Base-by-base conservation (phyloP, 441 rosid species). In the Sinapis alba region DNA sequence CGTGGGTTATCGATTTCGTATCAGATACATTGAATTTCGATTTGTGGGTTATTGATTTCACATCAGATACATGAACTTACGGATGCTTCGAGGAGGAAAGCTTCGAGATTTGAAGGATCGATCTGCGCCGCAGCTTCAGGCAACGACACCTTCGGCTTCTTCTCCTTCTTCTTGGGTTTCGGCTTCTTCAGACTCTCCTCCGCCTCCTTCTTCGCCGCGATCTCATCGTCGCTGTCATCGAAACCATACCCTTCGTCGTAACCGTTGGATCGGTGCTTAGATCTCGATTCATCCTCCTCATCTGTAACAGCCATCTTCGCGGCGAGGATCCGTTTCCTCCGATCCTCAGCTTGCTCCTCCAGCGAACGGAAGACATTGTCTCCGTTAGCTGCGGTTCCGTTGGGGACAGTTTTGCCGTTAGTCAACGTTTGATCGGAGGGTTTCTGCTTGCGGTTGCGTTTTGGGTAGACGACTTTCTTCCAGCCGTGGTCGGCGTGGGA, bases 141-240 rank as follows among this genome's bases (percentile, higher is more conserved):
- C 18, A 89, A 85, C 4, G 96, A 80, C 20, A 94, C 85, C 81
- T 94, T 89, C 0, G 93, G 97, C 83, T 89, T 90, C 89, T 91
- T 93, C 63, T 87, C 88, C 38, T 34, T 34, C 83, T 93, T 93
- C 89, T n/a, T n/a, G n/a, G 71, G 84, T 78, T 89, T 89, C 69
- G 61, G 4, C 43, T 36, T 73, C 20, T 51, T 67, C 64, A 71
- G 73, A 85, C 86, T 88, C 88, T 86, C 3, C 28, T 26, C 28
- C 28, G 3, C n/a, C 62, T 75, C 79, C 13, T 80, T 83, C 61
- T 62, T 47, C 12, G 45, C 82, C 51, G 62, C 83, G 13, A 54
- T 57, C 71, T 71, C 88, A 11, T 76, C 87, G 2, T 84, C 90
- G 66, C 84, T 83, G 4, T 78, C 84, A 7, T 79, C 81, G 2